A percentile compares a stretch with the other conserved stretches of the same genome.
Conservation (phyloP, 805 yeast genomes). For the Candida loeiensis region DNA sequence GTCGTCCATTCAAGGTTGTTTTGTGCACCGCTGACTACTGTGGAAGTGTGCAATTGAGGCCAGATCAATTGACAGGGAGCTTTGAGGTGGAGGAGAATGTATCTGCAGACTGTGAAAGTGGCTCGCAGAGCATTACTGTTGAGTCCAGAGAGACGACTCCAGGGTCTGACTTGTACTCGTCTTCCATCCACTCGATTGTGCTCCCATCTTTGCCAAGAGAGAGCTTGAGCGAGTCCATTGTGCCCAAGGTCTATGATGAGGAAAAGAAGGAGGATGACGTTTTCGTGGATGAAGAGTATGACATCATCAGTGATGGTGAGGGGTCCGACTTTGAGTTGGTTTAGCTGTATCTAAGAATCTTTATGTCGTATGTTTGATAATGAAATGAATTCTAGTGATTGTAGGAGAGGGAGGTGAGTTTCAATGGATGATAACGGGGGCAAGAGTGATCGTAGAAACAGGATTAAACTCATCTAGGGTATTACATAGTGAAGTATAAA, state of each 20-base stretch:
- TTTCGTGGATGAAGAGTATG: conserved; percentile 26
- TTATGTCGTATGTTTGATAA: too few relatives aligned
- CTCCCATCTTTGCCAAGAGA: conserved; percentile 31
- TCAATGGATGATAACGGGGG: too few relatives aligned
- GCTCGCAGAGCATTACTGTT: neutral
- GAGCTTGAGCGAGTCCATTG: conserved; percentile 14
- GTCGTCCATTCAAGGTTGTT: conserved; percentile 30
- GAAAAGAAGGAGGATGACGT: conserved; percentile 8
- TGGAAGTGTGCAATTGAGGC: conserved; percentile 22
- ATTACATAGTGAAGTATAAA: too few relatives aligned
- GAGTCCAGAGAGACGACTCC: neutral
- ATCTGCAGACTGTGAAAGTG: neutral
- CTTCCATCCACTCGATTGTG: conserved; percentile 26
- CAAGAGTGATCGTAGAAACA: too few relatives aligned
- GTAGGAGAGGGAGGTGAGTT: too few relatives aligned
- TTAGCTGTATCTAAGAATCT: too few relatives aligned
- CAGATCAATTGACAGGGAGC: conserved; percentile 22
- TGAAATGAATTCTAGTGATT: too few relatives aligned
- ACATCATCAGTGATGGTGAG: conserved; percentile 29
- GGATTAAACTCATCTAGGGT: too few relatives aligned
- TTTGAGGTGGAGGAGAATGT: too few relatives aligned
- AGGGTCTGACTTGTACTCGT: conserved; percentile 1
- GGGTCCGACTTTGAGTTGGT: conserved; percentile 32
- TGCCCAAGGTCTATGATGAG: neutral
- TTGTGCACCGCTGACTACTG: conserved; percentile 19